phyloP scores from a whole-genome alignment of 2,329 filamentous ascomycete species.

The Lasiodiplodia citricola region DNA sequence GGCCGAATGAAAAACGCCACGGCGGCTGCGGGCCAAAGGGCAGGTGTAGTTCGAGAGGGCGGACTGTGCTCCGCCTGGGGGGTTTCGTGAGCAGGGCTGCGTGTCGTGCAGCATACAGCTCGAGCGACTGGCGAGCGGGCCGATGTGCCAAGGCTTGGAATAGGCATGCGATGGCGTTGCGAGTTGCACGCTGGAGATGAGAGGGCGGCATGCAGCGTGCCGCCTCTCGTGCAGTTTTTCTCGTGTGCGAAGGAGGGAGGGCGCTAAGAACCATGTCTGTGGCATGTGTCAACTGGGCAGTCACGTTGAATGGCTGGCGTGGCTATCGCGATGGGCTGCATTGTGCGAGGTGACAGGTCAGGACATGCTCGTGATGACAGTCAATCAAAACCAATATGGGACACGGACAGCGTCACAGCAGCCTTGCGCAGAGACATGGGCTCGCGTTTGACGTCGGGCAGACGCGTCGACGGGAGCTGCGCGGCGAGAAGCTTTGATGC shows the following conservation, averaged over 20 bases:
- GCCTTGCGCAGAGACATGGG: neutral
- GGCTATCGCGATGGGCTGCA: neutral
- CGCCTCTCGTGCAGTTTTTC: constrained; percentile 12
- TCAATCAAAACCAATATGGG: constrained; percentile 1
- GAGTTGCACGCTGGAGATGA: constrained; percentile 5
- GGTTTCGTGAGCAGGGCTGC: neutral
- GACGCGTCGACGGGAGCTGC: neutral
- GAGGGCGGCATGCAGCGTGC: constrained; percentile 13
- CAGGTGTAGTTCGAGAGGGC: neutral
- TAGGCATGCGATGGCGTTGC: constrained; percentile 10
- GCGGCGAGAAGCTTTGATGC: constrained; percentile 2
- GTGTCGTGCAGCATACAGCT: neutral
- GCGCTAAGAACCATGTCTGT: constrained; percentile 7
- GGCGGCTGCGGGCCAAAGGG: neutral
- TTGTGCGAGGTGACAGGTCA: neutral
- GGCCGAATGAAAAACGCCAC: constrained; percentile 6
- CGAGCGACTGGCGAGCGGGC: constrained; percentile 1
- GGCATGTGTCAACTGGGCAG: constrained; percentile 19
- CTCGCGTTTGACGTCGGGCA: constrained; percentile 1
- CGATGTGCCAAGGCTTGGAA: constrained; percentile 20
- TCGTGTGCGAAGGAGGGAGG: neutral
- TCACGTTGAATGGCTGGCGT: neutral
- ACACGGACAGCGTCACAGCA: constrained; percentile 1
- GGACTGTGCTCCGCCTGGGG: too few relatives aligned
- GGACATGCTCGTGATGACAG: neutral